These are phyloP conservation scores for Conringia planisiliqua DNA, from an alignment of 345 rosid species.

Conservation along the genomic window DNA sequence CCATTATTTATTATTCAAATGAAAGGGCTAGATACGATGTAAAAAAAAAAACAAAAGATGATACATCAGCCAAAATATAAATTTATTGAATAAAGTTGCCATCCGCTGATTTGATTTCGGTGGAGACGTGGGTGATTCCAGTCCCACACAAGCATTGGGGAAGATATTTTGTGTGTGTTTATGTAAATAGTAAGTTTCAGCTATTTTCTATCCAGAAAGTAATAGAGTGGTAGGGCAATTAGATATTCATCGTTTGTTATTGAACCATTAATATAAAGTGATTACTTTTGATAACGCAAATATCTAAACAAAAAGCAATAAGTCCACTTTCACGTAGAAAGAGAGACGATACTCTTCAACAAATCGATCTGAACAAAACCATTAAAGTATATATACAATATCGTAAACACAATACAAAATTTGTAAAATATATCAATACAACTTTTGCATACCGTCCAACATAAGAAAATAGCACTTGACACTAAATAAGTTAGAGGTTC, in stretches of 20 bases:
- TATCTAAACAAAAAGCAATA: constrained; percentile 1
- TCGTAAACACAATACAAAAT: neutral
- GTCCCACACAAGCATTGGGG: neutral
- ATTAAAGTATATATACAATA: neutral
- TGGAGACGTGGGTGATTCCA: constrained; percentile 22
- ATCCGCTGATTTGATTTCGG: neutral
- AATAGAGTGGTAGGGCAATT: constrained; percentile 4
- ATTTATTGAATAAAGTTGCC: neutral
- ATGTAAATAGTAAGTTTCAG: neutral
- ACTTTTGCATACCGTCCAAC: neutral
- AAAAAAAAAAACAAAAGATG: neutral
- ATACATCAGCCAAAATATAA: neutral
- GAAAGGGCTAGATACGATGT: neutral
- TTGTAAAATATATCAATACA: neutral
- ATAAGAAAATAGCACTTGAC: neutral
- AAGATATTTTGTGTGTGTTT: neutral
- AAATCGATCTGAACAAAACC: neutral
- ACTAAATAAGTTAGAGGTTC: neutral
- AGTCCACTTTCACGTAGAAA: constrained; percentile 1
- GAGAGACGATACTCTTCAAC: constrained; percentile 20
- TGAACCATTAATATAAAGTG: neutral
- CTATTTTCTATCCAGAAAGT: neutral
- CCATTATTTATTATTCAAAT: neutral
- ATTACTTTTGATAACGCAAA: neutral
- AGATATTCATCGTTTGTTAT: neutral